A percentile compares a stretch with the other conserved stretches of the same genome.
Conservation (phyloP, 1,284 basidiomycete species). For the Austropuccinia psidii region DNA sequence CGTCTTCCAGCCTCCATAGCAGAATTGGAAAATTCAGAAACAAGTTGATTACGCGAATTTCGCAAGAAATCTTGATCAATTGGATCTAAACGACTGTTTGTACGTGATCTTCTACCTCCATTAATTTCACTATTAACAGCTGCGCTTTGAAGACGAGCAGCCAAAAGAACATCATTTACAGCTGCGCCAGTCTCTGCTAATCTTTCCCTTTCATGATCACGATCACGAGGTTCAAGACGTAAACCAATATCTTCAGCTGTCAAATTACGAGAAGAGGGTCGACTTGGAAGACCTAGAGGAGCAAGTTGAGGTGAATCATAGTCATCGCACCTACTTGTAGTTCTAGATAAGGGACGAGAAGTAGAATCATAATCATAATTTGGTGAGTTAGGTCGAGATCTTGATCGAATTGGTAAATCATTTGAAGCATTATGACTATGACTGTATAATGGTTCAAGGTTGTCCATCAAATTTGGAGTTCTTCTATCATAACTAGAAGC, state of each 20-base stretch:
- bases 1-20: background rate
- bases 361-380: slow-evolving; percentile 12
- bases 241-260: slow-evolving; percentile 32
- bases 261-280: slow-evolving; percentile 32
- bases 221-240: background rate
- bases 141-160: slow-evolving; percentile 23
- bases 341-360: slow-evolving; percentile 22
- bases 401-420: background rate
- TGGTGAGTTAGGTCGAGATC: slow-evolving; percentile 12
- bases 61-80: slow-evolving; percentile 1
- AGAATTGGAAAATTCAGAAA: background rate
- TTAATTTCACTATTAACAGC: slow-evolving; percentile 30
- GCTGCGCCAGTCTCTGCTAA: background rate
- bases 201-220: background rate
- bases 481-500: slow-evolving; percentile 7
- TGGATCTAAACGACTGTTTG: slow-evolving; percentile 12
- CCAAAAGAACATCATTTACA: background rate
- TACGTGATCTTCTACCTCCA: slow-evolving; percentile 16
- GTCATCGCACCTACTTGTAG: slow-evolving; percentile 11
- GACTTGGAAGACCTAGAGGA: slow-evolving; percentile 12
- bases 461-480: slow-evolving; percentile 27
- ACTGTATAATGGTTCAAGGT: slow-evolving; percentile 5
- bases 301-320: slow-evolving; percentile 1
- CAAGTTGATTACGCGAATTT: background rate
- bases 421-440: slow-evolving; percentile 2